Evolutionary conservation across 2,329 filamentous ascomycete genomes (phyloP), one percentile per base, ranked within the genome.

Genomic region (Sordariomycetes sp.): DNA sequence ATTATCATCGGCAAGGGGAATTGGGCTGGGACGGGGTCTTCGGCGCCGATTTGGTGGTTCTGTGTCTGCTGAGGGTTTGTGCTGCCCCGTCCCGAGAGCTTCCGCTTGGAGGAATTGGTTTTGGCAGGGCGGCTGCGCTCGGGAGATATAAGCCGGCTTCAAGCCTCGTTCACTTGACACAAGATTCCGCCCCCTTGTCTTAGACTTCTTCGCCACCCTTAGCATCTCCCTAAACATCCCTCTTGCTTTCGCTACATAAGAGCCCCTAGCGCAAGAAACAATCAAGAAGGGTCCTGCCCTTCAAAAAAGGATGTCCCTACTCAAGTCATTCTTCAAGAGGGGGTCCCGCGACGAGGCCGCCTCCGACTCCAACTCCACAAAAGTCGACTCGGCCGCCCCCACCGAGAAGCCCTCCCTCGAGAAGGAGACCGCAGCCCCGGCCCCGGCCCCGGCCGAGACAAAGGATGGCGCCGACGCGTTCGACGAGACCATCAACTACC

Each of bases 401-500:
- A 32, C 34, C 37, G 57, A 58, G 48, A 60, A 66, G 50, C 56
- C 56, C 16, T 57, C 55, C n/a, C 55, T 57, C 32, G 55, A 57
- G 32, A 34, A 53, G 20, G 32, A 32, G 2, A 20, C 20, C 37
- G 37, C 8, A 12, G 54, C 20, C 40, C 22, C 55, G 46, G 46
- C n/a, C n/a, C 6, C 12, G 16, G 20, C n/a, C 20, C 11, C 11
- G n/a, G 20, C 12, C 20, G 11, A n/a, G n/a, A 20, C 20, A 20
- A 20, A 20, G 3, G 46, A 20, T 6, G 46, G 22, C 1, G 43
- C 40, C 3, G 59, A 56, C 18, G 58, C 61, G 3, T 58, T 59
- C 32, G 63, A 62, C 1, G 64, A 65, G 52, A 46, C 64, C 6
- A 34, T 63, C 22, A 57, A 64, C 3, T 78, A 79, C 62, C 76